phyloP scores from a whole-genome alignment of 495 filamentous ascomycete genomes.

The Aspergillus ostianus region DNA sequence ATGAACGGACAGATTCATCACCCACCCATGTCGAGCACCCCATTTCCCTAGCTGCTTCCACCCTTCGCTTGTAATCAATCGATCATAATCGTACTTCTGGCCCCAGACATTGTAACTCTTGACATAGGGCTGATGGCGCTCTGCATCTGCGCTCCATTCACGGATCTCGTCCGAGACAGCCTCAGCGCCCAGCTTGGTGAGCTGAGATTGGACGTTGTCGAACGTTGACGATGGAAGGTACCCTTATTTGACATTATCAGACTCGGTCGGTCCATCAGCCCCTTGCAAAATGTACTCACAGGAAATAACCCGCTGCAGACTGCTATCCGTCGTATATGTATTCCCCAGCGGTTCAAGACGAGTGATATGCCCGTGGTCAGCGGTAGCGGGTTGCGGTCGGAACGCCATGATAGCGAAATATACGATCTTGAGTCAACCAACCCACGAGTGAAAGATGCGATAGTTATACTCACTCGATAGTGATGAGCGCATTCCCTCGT shows the following conservation, averaged over 20 bases:
- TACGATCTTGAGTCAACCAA: background rate
- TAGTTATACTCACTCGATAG: background rate
- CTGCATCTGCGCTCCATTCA: constrained; percentile 38
- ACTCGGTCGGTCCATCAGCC: too few relatives aligned
- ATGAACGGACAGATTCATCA: background rate
- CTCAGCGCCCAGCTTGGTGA: constrained; percentile 32
- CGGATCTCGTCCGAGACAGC: constrained; percentile 31
- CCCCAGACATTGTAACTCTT: constrained; percentile 42
- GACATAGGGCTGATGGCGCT: constrained; percentile 37
- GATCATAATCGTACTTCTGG: constrained; percentile 36
- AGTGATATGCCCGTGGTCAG: constrained; percentile 33
- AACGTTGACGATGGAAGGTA: constrained; percentile 28
- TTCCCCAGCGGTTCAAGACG: constrained; percentile 28
- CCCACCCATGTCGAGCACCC: constrained; percentile 32
- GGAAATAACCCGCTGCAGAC: constrained; percentile 25
- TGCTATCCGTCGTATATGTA: constrained; percentile 33
- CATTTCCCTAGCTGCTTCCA: constrained; percentile 40
- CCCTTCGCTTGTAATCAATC: constrained; percentile 40
- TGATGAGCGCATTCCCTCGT: background rate
- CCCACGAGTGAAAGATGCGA: background rate
- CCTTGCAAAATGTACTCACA: constrained; percentile 18
- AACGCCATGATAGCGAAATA: background rate
- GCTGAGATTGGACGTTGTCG: constrained; percentile 20
- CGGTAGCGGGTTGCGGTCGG: constrained; percentile 38
- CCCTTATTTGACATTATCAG: constrained; percentile 20